phyloP scores from a whole-genome alignment of 2,329 filamentous ascomycete species.

The Paraphoma chrysanthemicola region DNA sequence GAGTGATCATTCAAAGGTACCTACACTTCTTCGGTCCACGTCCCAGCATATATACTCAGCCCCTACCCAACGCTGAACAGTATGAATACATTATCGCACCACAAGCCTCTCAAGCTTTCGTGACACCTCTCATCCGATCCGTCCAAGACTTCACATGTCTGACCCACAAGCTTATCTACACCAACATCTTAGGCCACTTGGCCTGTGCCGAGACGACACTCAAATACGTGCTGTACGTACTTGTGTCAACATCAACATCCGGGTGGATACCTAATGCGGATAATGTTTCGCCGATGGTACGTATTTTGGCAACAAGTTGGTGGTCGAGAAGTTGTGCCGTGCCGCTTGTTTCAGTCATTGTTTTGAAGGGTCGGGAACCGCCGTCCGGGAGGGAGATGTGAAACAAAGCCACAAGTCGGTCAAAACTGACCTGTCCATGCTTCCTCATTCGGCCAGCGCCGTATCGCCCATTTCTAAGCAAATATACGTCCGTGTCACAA shows the following conservation, averaged over 20 bases:
- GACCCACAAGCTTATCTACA: constrained; percentile 14
- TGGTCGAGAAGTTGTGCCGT: not conserved
- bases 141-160: constrained; percentile 19
- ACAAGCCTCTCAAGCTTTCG: constrained; percentile 2
- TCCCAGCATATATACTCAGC: too few species aligned
- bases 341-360: not conserved
- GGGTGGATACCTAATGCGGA: not conserved
- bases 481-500: too few species aligned
- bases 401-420: not conserved
- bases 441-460: too few species aligned
- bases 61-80: too few species aligned
- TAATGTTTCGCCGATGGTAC: not conserved
- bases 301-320: not conserved
- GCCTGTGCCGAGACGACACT: too few species aligned
- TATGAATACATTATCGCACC: not conserved
- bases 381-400: not conserved
- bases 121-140: not conserved
- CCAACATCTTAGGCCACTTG: not conserved
- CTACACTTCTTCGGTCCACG: too few species aligned
- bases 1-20: too few species aligned
- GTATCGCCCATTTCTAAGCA: too few species aligned
- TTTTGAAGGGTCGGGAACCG: not conserved
- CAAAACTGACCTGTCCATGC: too few species aligned
- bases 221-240: not conserved
- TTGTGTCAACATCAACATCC: not conserved